These are phyloP conservation scores for Aegilops sharonensis DNA, from an alignment of 176 grass and related monocot genomes.

Conservation along the genomic window DNA sequence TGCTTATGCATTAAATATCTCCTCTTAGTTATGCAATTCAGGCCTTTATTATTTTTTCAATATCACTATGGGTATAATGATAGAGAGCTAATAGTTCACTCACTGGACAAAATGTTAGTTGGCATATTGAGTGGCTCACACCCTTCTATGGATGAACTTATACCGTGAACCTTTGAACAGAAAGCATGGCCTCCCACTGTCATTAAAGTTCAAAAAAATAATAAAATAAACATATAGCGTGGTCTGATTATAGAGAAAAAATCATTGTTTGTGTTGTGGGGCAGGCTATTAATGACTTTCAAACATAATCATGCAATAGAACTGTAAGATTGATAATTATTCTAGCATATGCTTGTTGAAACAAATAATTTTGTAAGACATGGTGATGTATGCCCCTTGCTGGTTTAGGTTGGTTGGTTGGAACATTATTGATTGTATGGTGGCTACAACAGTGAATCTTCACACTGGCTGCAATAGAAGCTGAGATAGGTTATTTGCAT, in stretches of 20 bases:
- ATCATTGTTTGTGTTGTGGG: neutral
- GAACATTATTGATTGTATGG: neutral
- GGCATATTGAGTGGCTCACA: neutral
- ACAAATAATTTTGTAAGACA: neutral
- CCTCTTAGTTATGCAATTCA: constrained; percentile 33
- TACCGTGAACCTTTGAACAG: constrained; percentile 14
- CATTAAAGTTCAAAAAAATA: too few species aligned
- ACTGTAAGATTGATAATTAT: neutral
- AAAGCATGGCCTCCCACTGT: neutral
- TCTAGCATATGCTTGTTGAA: constrained; percentile 3
- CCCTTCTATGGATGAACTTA: constrained; percentile 3
- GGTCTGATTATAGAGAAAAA: neutral
- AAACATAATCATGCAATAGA: neutral
- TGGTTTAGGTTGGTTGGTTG: constrained; percentile 14
- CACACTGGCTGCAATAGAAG: neutral
- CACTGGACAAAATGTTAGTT: constrained; percentile 8
- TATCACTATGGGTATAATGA: neutral
- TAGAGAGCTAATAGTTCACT: neutral
- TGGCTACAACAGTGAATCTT: constrained; percentile 21
- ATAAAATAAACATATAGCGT: neutral
- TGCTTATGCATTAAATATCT: constrained; percentile 41
- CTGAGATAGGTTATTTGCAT: constrained; percentile 25
- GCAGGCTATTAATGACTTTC: constrained; percentile 6
- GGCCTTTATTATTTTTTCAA: neutral
- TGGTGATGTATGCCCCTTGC: neutral